Evolutionary conservation across 345 rosid species (phyloP).

Genomic region (Triadica sebifera): DNA sequence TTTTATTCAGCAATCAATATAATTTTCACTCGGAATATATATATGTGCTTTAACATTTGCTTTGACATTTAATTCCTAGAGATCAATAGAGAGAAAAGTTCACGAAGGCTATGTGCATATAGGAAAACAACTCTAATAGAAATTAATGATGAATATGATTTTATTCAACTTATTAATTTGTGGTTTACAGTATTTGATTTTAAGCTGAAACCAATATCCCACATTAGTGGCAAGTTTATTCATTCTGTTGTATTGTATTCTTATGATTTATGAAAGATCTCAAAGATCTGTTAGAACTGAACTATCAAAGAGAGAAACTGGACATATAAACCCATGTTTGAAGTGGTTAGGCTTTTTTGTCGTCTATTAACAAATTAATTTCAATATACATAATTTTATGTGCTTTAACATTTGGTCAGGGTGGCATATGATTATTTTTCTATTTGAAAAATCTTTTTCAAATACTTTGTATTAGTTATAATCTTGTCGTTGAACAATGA

Average conservation of each 20-base stretch:
- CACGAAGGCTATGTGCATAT: too few relatives aligned
- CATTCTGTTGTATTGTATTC: too few relatives aligned
- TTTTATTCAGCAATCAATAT: too few relatives aligned
- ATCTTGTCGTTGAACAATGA: conserved; percentile 30
- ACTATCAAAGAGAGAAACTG: conserved; percentile 12
- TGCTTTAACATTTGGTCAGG: conserved; percentile 7
- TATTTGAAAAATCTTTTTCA: neutral
- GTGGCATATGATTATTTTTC: neutral
- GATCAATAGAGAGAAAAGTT: neutral
- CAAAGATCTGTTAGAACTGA: conserved; percentile 19
- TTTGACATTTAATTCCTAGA: too few relatives aligned
- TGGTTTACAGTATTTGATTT: neutral
- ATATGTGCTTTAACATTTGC: too few relatives aligned
- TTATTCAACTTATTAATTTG: neutral
- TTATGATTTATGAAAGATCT: neutral
- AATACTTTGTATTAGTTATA: neutral
- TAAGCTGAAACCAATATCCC: neutral
- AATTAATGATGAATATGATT: neutral
- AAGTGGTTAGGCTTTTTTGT: conserved; percentile 4
- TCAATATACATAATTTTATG: too few relatives aligned
- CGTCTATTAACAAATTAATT: conserved; percentile 18
- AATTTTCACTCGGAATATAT: too few relatives aligned
- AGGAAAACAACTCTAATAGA: neutral
- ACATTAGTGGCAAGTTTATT: neutral
- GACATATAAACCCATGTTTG: neutral